These are phyloP conservation scores for Syzygium syzygioides DNA, from an alignment of 441 rosid species.

Conservation along the genomic window DNA sequence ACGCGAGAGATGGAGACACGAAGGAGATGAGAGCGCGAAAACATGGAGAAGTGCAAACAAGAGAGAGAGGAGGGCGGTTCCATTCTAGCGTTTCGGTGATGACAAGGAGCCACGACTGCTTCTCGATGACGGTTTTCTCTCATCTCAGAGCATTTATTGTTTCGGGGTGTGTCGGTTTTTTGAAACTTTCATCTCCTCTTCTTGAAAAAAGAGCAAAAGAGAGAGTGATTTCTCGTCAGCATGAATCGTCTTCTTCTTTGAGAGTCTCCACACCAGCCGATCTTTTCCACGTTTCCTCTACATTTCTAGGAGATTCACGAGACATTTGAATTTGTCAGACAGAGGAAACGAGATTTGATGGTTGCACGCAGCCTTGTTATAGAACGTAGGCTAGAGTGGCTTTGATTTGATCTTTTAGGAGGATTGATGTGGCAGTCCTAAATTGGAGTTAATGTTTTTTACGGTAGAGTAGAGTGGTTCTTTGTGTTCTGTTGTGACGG, in stretches of 20 bases:
- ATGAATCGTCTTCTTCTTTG: neutral
- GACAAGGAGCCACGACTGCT: neutral
- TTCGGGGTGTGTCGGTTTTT: neutral
- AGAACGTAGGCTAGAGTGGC: neutral
- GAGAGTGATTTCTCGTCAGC: neutral
- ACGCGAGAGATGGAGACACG: constrained; percentile 14
- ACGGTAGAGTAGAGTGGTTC: neutral
- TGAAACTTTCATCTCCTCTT: neutral
- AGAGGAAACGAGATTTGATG: neutral
- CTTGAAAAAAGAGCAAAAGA: neutral
- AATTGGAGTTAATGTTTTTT: neutral
- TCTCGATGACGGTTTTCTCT: neutral
- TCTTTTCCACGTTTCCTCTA: neutral
- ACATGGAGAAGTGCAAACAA: neutral
- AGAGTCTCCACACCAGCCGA: neutral
- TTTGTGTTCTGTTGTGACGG: neutral
- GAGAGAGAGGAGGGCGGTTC: neutral
- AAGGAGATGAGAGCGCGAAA: neutral
- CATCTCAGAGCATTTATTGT: neutral
- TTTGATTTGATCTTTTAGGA: neutral
- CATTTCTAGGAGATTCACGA: neutral
- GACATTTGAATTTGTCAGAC: neutral
- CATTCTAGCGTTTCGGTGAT: neutral
- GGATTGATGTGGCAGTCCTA: neutral
- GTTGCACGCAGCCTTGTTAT: neutral